Percentiles rank a stretch among this genome's conserved stretches.
Conservation (phyloP, 2,329 filamentous ascomycete genomes). For the Aphanocladium album region DNA sequence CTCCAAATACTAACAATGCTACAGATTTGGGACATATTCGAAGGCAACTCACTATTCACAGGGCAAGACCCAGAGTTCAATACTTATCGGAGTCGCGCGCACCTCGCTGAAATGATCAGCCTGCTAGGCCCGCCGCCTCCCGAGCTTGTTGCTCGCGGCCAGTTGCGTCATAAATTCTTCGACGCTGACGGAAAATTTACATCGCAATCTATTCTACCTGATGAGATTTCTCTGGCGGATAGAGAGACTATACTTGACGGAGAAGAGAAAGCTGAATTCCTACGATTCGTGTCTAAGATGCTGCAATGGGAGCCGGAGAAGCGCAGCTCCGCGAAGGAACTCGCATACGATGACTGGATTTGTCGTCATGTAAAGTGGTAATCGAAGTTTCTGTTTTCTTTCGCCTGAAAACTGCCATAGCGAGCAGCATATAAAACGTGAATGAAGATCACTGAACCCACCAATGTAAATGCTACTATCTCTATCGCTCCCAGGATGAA, state of each 20-base stretch:
- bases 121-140: constrained; percentile 39
- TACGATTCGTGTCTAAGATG: constrained; percentile 32
- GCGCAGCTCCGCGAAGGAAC: constrained; percentile 24
- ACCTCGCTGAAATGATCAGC: constrained; percentile 43
- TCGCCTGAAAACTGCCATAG: too few relatives aligned
- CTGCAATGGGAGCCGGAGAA: constrained; percentile 31
- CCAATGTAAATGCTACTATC: too few relatives aligned
- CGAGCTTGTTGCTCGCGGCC: constrained; percentile 28
- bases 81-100: constrained; percentile 37
- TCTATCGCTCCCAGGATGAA: too few relatives aligned
- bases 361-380: too few relatives aligned
- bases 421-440: too few relatives aligned
- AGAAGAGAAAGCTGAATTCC: constrained; percentile 25
- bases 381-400: too few relatives aligned
- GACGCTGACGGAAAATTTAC: constrained; percentile 25
- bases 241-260: constrained; percentile 33
- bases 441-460: too few relatives aligned
- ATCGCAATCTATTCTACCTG: constrained; percentile 15
- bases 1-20: background rate
- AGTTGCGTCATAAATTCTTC: constrained; percentile 33
- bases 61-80: constrained; percentile 33
- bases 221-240: constrained; percentile 27
- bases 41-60: constrained; percentile 40
- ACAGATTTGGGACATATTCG: constrained; percentile 45
- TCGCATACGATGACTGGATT: constrained; percentile 28